Percentiles rank a stretch among this genome's conserved stretches.
These are phyloP conservation scores for Sextonia rubra DNA, from an alignment of 164 flowering plant species.

Conservation along the genomic window DNA sequence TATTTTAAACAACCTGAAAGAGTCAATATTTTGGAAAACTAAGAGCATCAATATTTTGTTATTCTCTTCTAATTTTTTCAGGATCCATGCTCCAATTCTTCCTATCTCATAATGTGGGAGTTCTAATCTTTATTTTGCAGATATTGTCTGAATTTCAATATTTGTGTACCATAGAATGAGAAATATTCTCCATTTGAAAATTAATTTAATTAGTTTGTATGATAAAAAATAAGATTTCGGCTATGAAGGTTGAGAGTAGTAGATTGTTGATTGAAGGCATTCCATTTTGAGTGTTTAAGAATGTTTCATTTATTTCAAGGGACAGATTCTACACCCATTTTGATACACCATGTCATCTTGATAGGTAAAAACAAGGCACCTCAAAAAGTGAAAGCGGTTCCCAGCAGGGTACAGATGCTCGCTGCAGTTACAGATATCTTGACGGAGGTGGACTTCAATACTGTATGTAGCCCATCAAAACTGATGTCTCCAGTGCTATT, in stretches of 20 bases:
- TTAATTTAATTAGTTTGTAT: neutral
- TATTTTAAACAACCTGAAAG: neutral
- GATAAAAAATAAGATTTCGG: neutral
- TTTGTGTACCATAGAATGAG: neutral
- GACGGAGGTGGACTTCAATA: conserved; percentile 84
- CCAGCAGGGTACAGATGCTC: conserved; percentile 67
- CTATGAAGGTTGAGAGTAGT: neutral
- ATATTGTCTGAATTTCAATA: neutral
- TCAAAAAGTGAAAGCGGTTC: conserved; percentile 43
- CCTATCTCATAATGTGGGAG: no score
- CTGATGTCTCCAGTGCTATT: neutral
- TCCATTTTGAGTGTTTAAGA: neutral
- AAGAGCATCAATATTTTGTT: no score
- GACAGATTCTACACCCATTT: neutral
- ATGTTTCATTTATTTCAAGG: neutral
- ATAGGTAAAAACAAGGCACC: conserved; percentile 47
- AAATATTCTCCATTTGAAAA: no score
- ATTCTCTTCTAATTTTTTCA: no score
- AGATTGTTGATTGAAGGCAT: neutral
- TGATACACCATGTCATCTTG: neutral
- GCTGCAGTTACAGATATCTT: conserved; percentile 52
- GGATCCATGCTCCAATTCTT: no score
- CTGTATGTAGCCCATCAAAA: conserved; percentile 39
- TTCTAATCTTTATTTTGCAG: neutral
- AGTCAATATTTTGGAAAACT: no score